phyloP scores from a whole-genome alignment of 805 yeast species.

The Citeromyces nyonsensis region DNA sequence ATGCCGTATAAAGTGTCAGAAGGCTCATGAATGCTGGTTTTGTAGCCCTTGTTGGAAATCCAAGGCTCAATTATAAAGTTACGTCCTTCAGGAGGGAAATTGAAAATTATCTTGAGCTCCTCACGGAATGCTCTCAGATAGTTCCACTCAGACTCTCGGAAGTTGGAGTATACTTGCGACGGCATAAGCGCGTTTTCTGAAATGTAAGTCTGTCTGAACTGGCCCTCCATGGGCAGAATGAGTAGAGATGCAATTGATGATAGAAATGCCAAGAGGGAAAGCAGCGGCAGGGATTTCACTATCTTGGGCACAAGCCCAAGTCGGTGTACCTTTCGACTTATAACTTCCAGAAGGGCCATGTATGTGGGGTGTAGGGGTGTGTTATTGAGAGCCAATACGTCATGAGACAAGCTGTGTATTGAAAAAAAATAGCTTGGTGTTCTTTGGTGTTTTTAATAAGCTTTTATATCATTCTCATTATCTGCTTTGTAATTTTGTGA shows the following conservation, averaged over 20 bases:
- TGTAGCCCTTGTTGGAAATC: slow-evolving; percentile 61
- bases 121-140: slow-evolving; percentile 71
- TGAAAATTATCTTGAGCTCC: slow-evolving; percentile 27
- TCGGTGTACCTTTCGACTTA: slow-evolving; percentile 25
- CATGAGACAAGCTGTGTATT: too few species aligned
- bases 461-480: too few species aligned
- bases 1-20: slow-evolving; percentile 46
- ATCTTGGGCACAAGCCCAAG: slow-evolving; percentile 30
- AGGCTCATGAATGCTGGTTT: slow-evolving; percentile 28
- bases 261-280: slow-evolving; percentile 24
- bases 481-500: too few species aligned
- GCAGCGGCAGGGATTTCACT: slow-evolving; percentile 21
- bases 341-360: slow-evolving; percentile 31
- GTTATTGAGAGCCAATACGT: too few species aligned
- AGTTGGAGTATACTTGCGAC: slow-evolving; percentile 84
- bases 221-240: slow-evolving; percentile 66
- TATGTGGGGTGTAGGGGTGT: too few species aligned
- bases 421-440: too few species aligned
- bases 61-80: slow-evolving; percentile 35
- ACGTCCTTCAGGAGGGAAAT: slow-evolving; percentile 14
- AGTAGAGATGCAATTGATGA: slow-evolving; percentile 44
- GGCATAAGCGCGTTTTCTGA: slow-evolving; percentile 97
- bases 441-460: too few species aligned
- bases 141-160: slow-evolving; percentile 92
- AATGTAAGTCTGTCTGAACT: slow-evolving; percentile 69